A percentile compares a stretch with the other conserved stretches of the same genome.
phyloP scores from a whole-genome alignment of 345 rosid genomes.

The Murraya paniculata region DNA sequence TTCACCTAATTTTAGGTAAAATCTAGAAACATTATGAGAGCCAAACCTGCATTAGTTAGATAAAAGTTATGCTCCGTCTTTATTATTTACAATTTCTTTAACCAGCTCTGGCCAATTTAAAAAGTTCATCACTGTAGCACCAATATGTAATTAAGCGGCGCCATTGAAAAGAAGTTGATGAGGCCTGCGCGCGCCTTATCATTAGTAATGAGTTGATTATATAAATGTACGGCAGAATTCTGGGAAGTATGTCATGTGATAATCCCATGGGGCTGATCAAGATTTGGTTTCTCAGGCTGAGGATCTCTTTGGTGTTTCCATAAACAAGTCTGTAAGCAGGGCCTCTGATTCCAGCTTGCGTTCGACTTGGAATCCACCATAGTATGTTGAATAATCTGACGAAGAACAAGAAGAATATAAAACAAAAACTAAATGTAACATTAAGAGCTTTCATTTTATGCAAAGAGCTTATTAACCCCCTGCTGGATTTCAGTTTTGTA shows the following conservation, averaged over 20 bases:
- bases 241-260: slow-evolving; percentile 22
- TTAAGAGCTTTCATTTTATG: background rate
- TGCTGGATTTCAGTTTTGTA: too few species aligned
- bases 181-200: too few species aligned
- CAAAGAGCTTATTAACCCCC: too few species aligned
- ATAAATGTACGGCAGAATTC: slow-evolving; percentile 22
- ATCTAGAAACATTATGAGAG: too few species aligned
- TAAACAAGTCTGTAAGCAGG: slow-evolving; percentile 36
- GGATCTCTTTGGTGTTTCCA: slow-evolving; percentile 36
- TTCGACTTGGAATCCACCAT: slow-evolving; percentile 31
- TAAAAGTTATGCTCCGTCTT: slow-evolving; percentile 16
- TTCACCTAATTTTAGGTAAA: too few species aligned
- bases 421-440: slow-evolving; percentile 4
- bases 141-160: background rate
- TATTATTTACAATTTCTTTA: slow-evolving; percentile 42
- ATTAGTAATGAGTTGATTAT: too few species aligned
- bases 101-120: slow-evolving; percentile 39
- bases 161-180: background rate
- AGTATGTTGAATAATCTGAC: slow-evolving; percentile 17
- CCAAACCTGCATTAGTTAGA: too few species aligned
- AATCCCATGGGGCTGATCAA: slow-evolving; percentile 17
- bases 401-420: slow-evolving; percentile 8
- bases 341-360: slow-evolving; percentile 33
- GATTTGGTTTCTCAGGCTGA: slow-evolving; percentile 18
- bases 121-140: slow-evolving; percentile 29